A percentile compares a stretch with the other conserved stretches of the same genome.
Evolutionary conservation across 345 rosid genomes (phyloP).

Genomic region (thale cress (Arabidopsis thaliana)): TAIR10.1 NC_003076.8:2850001-2850500

Average conservation of each 20-base stretch:
- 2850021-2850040: conserved; percentile 77
- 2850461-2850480: conserved; percentile 15
- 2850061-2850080: conserved; percentile 91
- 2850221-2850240: not conserved
- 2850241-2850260: conserved; percentile 27
- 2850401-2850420: conserved; percentile 78
- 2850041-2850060: conserved; percentile 84
- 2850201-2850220: conserved; percentile 18
- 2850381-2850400: conserved; percentile 71
- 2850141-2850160: conserved; percentile 41
- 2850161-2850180: not conserved
- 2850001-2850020: not conserved
- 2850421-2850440: conserved; percentile 99
- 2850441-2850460: conserved; percentile 80
- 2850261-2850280: conserved; percentile 94
- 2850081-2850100: conserved; percentile 78
- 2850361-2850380: conserved; percentile 77
- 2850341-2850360: conserved; percentile 70
- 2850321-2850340: conserved; percentile 53
- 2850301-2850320: conserved; percentile 77
- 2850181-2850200: not conserved
- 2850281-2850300: conserved; percentile 76
- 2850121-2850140: conserved; percentile 84
- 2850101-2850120: conserved; percentile 99
- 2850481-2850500: conserved; percentile 18